Evolutionary conservation across 2,329 filamentous ascomycete genomes (phyloP).

Genomic region (Colletotrichum falcatum): DNA sequence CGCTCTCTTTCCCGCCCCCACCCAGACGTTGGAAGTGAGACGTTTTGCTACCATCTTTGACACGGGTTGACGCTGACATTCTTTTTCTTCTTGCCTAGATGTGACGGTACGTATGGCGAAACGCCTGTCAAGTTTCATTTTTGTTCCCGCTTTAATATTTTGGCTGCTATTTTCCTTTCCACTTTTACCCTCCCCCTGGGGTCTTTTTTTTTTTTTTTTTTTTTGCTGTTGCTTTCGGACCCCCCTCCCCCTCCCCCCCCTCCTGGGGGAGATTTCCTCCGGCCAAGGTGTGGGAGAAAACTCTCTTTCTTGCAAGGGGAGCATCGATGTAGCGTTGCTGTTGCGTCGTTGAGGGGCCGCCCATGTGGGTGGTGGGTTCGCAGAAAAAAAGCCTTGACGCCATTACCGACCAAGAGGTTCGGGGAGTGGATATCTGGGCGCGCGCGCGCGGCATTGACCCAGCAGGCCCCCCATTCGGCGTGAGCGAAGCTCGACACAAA

Average conservation of each 20-base stretch:
- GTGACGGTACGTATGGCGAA: constrained; percentile 69
- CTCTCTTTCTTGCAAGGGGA: constrained; percentile 35
- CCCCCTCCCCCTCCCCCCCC: no score
- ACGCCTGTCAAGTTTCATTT: constrained; percentile 21
- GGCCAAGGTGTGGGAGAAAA: not conserved
- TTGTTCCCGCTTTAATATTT: constrained; percentile 32
- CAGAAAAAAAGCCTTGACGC: constrained; percentile 47
- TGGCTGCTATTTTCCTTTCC: constrained; percentile 15
- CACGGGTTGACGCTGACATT: constrained; percentile 34
- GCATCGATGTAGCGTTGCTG: constrained; percentile 35
- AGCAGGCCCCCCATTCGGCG: constrained; percentile 42
- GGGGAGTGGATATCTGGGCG: constrained; percentile 44
- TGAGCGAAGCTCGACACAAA: constrained; percentile 44
- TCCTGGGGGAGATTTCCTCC: not conserved
- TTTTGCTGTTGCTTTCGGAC: not conserved
- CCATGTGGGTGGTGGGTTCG: constrained; percentile 42
- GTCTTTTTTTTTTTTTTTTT: no score
- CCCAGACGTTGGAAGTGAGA: not conserved
- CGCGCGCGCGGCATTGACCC: constrained; percentile 44
- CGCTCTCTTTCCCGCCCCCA: not conserved
- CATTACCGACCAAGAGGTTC: constrained; percentile 45
- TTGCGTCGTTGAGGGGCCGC: constrained; percentile 16
- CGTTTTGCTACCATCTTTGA: constrained; percentile 9
- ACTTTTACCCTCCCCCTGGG: not conserved
- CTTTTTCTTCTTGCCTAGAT: constrained; percentile 54